These are phyloP conservation scores for Pichia manshurica DNA, from an alignment of 805 yeast genomes.

Conservation along the genomic window DNA sequence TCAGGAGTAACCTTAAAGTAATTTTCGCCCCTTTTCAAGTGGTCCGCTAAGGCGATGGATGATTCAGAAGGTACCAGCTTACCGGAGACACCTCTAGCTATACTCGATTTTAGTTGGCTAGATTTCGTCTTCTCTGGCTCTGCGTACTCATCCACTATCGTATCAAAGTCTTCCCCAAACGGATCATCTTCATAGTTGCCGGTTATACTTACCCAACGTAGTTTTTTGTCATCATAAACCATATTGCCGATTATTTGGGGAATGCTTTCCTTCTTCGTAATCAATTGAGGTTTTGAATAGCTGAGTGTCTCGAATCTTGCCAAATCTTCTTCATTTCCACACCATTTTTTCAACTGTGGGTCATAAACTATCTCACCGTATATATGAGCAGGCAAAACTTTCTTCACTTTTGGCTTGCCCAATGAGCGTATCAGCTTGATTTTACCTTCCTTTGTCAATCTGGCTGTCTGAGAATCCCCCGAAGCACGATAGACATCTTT, in stretches of 20 bases:
- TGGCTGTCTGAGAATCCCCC: constrained; percentile 12
- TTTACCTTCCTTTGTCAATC: constrained; percentile 30
- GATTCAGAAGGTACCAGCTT: constrained; percentile 14
- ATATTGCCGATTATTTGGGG: constrained; percentile 45
- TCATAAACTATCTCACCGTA: constrained; percentile 49
- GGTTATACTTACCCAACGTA: constrained; percentile 52
- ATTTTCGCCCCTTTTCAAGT: constrained; percentile 11
- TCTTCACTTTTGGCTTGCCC: constrained; percentile 23
- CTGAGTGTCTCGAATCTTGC: constrained; percentile 41
- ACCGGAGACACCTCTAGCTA: constrained; percentile 7
- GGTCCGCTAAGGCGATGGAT: constrained; percentile 9
- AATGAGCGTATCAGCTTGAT: constrained; percentile 26
- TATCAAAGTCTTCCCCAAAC: constrained; percentile 47
- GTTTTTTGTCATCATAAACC: constrained; percentile 52
- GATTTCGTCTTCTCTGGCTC: not conserved
- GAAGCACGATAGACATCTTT: not conserved
- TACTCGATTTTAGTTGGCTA: constrained; percentile 12
- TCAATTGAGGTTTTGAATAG: constrained; percentile 27
- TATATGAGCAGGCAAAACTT: constrained; percentile 27
- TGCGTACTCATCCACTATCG: constrained; percentile 7
- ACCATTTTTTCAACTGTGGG: constrained; percentile 49
- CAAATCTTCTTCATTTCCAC: constrained; percentile 58
- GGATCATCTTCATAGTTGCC: constrained; percentile 40
- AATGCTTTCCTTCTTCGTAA: constrained; percentile 8
- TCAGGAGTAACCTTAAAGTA: constrained; percentile 24